Evolutionary conservation across 2,329 filamentous ascomycete genomes (phyloP).

Genomic region (Diaporthe aspalathi): DNA sequence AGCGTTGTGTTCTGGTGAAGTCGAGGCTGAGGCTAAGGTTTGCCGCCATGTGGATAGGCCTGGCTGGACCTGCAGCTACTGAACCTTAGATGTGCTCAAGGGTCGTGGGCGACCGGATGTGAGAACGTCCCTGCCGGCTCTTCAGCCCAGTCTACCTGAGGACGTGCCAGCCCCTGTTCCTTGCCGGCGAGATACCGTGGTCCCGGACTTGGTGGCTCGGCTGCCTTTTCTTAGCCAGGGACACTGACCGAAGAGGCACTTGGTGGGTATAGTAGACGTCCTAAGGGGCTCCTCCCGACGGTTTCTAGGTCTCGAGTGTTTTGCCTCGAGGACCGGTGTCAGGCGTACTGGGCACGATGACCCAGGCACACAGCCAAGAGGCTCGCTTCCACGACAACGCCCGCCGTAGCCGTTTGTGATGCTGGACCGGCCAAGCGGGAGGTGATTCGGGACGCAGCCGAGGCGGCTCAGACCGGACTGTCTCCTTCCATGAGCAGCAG

Average conservation of each 20-base stretch:
- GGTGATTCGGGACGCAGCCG: conserved; percentile 17
- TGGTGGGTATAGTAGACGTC: conserved; percentile 14
- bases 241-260: conserved; percentile 3
- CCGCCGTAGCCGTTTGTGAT: neutral
- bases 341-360: conserved; percentile 3
- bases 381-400: conserved; percentile 21
- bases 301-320: conserved; percentile 20
- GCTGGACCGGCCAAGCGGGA: conserved; percentile 11
- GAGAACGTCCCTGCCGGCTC: conserved; percentile 11
- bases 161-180: conserved; percentile 13
- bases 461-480: conserved; percentile 14
- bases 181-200: conserved; percentile 21
- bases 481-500: neutral
- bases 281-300: conserved; percentile 15
- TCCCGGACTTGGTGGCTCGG: conserved; percentile 13
- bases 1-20: neutral
- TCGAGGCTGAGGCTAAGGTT: conserved; percentile 28
- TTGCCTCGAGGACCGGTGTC: conserved; percentile 17
- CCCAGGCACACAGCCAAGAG: conserved; percentile 23
- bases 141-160: neutral
- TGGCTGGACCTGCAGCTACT: conserved; percentile 27
- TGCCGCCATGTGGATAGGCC: conserved; percentile 30
- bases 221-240: neutral
- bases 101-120: conserved; percentile 4
- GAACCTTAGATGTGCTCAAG: conserved; percentile 17